phyloP scores from a whole-genome alignment of 2,329 filamentous ascomycete genomes.

The Teratosphaeriaceae sp. region DNA sequence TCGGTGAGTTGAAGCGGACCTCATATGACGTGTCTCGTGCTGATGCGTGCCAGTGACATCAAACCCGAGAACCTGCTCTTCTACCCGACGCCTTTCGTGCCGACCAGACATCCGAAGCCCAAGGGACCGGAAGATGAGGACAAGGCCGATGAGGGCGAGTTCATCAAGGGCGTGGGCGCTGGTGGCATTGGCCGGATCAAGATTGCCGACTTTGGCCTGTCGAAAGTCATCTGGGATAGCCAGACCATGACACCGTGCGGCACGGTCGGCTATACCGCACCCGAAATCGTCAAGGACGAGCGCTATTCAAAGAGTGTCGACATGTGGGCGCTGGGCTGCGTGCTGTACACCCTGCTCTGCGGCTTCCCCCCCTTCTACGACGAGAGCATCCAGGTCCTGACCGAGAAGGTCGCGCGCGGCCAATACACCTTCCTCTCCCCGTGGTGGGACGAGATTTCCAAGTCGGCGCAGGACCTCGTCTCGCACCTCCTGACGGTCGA shows the following conservation, averaged over 20 bases:
- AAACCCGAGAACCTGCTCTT: conserved; percentile 98
- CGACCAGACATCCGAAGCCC: conserved; percentile 73
- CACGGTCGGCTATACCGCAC: conserved; percentile 95
- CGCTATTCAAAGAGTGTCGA: conserved; percentile 98
- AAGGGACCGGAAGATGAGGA: conserved; percentile 87
- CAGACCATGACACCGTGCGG: conserved; percentile 99
- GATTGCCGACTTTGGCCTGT: conserved; percentile 95
- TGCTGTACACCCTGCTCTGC: conserved; percentile 92
- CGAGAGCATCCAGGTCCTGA: conserved; percentile 93
- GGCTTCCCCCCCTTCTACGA: conserved; percentile 99
- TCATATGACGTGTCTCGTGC: conserved; percentile 6
- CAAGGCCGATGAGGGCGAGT: conserved; percentile 95
- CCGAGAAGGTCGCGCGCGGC: conserved; percentile 93
- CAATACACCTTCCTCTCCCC: conserved; percentile 97
- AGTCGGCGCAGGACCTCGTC: conserved; percentile 88
- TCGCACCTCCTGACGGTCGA: conserved; percentile 91
- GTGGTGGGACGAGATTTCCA: conserved; percentile 99
- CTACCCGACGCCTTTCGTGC: conserved; percentile 74
- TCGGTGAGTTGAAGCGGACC: conserved; percentile 56
- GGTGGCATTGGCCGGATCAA: conserved; percentile 95
- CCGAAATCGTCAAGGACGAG: conserved; percentile 98
- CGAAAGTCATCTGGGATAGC: conserved; percentile 96
- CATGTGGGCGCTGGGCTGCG: conserved; percentile 98
- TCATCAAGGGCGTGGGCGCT: conserved; percentile 69
- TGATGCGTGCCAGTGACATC: conserved; percentile 66